Evolutionary conservation across 1,139 yeast species (phyloP).

Genomic region (Sugiyamaella xylanicola): DNA sequence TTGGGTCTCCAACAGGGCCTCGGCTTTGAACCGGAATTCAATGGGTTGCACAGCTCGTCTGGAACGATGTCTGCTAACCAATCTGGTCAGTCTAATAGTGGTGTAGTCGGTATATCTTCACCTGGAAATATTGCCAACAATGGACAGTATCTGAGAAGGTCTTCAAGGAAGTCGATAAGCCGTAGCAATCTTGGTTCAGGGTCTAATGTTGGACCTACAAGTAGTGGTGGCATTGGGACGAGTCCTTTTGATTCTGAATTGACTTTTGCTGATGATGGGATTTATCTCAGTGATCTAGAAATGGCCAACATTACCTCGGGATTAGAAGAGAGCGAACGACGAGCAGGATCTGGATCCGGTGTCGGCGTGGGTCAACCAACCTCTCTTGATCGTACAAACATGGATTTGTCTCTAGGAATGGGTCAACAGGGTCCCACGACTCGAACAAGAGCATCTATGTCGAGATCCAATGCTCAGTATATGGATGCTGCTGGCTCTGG

Average conservation of each 20-base stretch:
- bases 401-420: background rate
- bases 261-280: conserved; percentile 10
- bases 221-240: background rate
- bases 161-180: conserved; percentile 8
- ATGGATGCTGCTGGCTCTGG: background rate
- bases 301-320: conserved; percentile 5
- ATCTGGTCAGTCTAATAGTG: background rate
- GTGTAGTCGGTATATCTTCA: background rate
- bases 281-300: conserved; percentile 17
- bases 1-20: conserved; percentile 19
- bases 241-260: conserved; percentile 10
- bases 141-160: conserved; percentile 10
- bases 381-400: background rate
- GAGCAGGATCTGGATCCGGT: background rate
- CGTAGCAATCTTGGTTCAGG: background rate
- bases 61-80: background rate
- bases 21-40: conserved; percentile 19
- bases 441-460: background rate
- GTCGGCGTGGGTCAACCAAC: background rate
- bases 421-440: background rate
- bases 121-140: background rate
- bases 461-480: background rate
- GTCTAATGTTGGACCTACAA: background rate
- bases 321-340: conserved; percentile 4
- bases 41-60: conserved; percentile 2